Base-by-base conservation (phyloP, 2,329 filamentous ascomycete species). In the Arthrocladium fulminans region DNA sequence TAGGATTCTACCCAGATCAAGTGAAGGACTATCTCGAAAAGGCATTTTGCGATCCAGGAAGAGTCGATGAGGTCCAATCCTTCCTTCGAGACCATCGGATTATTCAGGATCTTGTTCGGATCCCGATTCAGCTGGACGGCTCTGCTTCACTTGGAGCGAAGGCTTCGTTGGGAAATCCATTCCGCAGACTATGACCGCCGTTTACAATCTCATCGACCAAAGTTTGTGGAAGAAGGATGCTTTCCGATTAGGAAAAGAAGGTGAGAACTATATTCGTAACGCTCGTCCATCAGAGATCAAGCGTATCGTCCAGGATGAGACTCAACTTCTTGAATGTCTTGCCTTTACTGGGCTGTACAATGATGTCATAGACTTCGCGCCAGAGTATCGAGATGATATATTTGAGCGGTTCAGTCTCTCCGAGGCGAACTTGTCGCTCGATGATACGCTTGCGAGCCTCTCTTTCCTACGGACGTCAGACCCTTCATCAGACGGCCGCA, bases 51-150 rank as follows among this genome's bases (percentile, higher is more conserved):
- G 35, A 10, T 10, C 9, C 9, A 19, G 8, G 8, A 38, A 38
- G 19, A 8, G 19, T 38, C 35, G 17, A 19, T 15, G 45, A 63
- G 5, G 57, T 72, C 12, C 46, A 56, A 24, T 47, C 51, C 3
- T 72, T 68, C 34, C 56, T 73, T 6, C 3, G 64, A 38, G 6
- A 47, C 0, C 62, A 65, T 51, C 43, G 20, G 47, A 53, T 67
- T 5, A 57, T 73, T 8, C 54, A 64, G 41, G 60, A 53, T 3
- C 61, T 73, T 23, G 59, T 67, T 2, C 66, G 62, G n/a, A 71
- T 73, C 35, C 71, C 69, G 0, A 67, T 73, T 49, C 67, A 67
- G 43, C 57, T 73, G 0, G 70, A 73, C 58, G 70, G 1, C 48
- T 73, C 20, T 73, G 69, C 49, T 67, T 57, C 39, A 63, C 45